Evolutionary conservation across 331 rosid genomes (phyloP), one percentile per base, ranked within the genome.

Genomic region (Erythrophleum ivorense): DNA sequence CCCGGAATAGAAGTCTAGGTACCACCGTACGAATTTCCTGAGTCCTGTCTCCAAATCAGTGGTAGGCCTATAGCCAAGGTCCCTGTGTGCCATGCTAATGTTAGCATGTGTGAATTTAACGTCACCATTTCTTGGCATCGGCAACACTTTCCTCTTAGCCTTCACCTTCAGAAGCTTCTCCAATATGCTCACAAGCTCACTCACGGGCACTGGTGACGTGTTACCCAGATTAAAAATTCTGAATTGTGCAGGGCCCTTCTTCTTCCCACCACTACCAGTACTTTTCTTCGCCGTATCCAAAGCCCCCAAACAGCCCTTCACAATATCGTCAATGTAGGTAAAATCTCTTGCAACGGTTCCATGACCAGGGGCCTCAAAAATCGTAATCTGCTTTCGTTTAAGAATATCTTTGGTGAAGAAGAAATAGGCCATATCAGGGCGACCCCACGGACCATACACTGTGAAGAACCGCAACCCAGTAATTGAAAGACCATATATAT

Each of bases 401-500:
- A 94, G 82, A 78, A 94, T 94, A 62, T 94, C 92, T 77, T 86
- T 92, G 1, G 95, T 88, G 68, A 94, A 94, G 60, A 87, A 94
- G 84, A 89, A 94, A 80, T 94, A 94, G 0, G 97, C 94, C 98
- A 94, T 94, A 69, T 90, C 94, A 18, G 98, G 98, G 18, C 95
- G 84, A 8, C 97, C 95, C 95, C 97, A 94, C 0, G 95, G 98
- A 24, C 98, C 98, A 58, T 92, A 94, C n/a, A 94, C 97, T 0
- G 98, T 94, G 83, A 94, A 92, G 82, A 90, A 94, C 13, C 97
- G 75, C 78, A 94, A 80, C 9, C 91, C 97, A 0, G 98, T 94
- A 53, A 92, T 90, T 0, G 97, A 90, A 19, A 92, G 95, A 34
- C 97, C 98, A 36, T 92, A 87, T 41, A 94, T 94, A 46, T 94